Base-by-base conservation (phyloP, 345 rosid species). In the Balakata baccata region DNA sequence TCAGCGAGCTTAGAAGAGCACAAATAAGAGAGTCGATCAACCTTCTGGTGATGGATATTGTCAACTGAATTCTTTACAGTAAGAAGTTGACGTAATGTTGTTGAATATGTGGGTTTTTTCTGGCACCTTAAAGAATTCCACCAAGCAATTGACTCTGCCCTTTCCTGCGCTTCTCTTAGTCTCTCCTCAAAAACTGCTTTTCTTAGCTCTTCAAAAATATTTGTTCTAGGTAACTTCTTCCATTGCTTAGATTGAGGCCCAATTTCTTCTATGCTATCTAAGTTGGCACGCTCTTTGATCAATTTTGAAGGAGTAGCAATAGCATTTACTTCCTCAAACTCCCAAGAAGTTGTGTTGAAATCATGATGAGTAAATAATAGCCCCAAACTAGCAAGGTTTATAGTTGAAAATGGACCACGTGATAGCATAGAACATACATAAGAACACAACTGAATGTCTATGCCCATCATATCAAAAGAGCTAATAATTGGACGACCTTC, bases 401-500 rank as follows among this genome's bases (percentile, higher is more conserved):
- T 84, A 29, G 78, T 71, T 53, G 92, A 84, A 82, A 91, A 91
- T 69, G 93, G 92, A 65, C 84, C 85, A 59, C 80, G 68, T 25
- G 85, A 81, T 78, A 93, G 87, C 75, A 90, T 62, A 43, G 91
- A 86, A 84, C 98, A 93, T 62, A 89, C 65, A 59, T 87, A 85
- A 67, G 96, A 88, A 84, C 91, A 89, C 85, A 96, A 82, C 77
- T 86, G 97, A 74, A 83, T 68, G 75, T 86, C 88, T 64, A 93
- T 86, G 64, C 97, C 97, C 74, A 70, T 74, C 96, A 96, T 89
- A 83, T 96, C 99, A 80, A 90, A 91, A 63, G 99, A 96, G 76
- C 99, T 96, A 72, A 96, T 88, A 71, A 96, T 96, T 68, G 99
- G 97, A 58, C 99, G 98, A 29, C 99, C 99, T 83, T 96, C 99